Evolutionary conservation across 2,329 filamentous ascomycete genomes (phyloP), one percentile per base, ranked within the genome.

Genomic region (Ascochyta lentis): DNA sequence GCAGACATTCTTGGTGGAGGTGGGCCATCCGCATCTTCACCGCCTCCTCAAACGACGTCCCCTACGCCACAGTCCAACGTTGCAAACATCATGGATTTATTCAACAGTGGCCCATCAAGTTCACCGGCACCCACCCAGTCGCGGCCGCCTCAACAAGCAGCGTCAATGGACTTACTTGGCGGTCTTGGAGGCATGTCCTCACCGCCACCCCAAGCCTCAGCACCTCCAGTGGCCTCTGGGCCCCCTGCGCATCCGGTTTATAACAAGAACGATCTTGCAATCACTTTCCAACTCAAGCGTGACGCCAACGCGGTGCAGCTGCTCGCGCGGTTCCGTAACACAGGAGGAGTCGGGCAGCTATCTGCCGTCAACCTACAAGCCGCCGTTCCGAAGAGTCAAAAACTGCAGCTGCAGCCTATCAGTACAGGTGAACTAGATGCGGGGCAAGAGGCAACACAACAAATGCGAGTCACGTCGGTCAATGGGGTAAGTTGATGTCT

Each of bases 311-410:
- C 86, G 8, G 88, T 96, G 19, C 92, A 96, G 72, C 88, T 96
- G 6, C 82, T 89, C 45, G 92, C 92, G 15, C 87, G 88, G 8
- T 99, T 99, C 82, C 86, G 85, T 35, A 98, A 98, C 75, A 84
- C 79, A 0, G 89, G 88, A 13, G 82, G 83, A 54, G 86, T 89
- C 27, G 83, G 82, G 13, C 78, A 80, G 13, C 81, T 98, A 44
- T 87, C 87, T 15, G 86, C 84, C 41, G 90, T 98, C 27, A 91
- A 91, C 24, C 76, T 99, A 63, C 95, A 99, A 76, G 95, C 94
- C 39, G 95, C 95, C 0, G 95, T 99, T 49, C 95, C 95, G 8
- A 99, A 98, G 79, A 92, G 90, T 40, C 95, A 99, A 78, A 96
- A 95, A 75, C 79, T 99, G 68, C 92, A 97, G 73, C 80, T 99